phyloP scores from a whole-genome alignment of 2,329 filamentous ascomycete species.

The Drechslerella coelobrocha region DNA sequence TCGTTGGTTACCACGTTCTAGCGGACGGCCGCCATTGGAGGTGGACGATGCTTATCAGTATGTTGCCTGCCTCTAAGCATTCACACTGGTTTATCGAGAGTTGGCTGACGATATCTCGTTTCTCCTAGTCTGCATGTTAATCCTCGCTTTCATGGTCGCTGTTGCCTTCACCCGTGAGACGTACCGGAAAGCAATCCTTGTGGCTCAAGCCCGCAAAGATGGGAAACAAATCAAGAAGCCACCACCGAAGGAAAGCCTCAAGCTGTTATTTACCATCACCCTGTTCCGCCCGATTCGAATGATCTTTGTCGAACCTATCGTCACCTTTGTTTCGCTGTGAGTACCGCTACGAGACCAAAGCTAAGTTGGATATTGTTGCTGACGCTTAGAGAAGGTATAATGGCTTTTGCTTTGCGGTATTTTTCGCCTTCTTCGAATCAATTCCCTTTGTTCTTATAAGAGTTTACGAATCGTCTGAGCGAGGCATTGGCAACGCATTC shows the following conservation, averaged over 20 bases:
- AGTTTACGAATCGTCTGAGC: conserved; percentile 49
- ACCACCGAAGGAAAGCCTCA: conserved; percentile 60
- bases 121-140: conserved; percentile 48
- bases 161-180: conserved; percentile 62
- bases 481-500: conserved; percentile 52
- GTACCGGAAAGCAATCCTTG: conserved; percentile 67
- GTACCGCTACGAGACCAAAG: background rate
- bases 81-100: background rate
- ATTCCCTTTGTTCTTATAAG: conserved; percentile 52
- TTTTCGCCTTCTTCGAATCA: conserved; percentile 72
- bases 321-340: conserved; percentile 64
- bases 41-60: conserved; percentile 48
- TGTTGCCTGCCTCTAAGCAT: background rate
- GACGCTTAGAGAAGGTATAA: conserved; percentile 66
- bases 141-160: conserved; percentile 12
- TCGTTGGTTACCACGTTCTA: conserved; percentile 40
- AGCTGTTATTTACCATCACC: conserved; percentile 70
- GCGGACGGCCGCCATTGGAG: conserved; percentile 40
- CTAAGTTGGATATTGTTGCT: background rate
- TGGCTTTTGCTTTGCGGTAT: conserved; percentile 71
- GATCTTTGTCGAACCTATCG: conserved; percentile 74
- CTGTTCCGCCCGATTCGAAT: conserved; percentile 75
- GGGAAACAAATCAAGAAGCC: conserved; percentile 24
- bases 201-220: conserved; percentile 55
- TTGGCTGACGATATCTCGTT: conserved; percentile 1